Conservation (phyloP, 345 rosid genomes). For the Aegle marmelos region DNA sequence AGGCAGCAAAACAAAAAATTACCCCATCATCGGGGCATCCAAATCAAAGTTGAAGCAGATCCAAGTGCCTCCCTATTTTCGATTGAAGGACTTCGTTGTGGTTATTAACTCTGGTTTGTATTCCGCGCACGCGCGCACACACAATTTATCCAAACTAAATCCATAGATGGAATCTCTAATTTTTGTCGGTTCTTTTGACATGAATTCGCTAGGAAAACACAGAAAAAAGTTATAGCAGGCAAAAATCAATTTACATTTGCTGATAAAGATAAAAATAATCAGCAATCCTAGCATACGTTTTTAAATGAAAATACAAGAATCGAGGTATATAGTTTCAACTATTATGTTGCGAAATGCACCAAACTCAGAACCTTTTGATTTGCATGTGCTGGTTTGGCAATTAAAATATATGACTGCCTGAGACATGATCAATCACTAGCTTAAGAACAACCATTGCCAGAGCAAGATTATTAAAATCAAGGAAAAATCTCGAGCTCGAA, state of each 20-base stretch:
- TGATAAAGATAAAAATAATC: conserved; percentile 22
- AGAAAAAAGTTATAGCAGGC: not conserved
- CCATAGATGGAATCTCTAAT: not conserved
- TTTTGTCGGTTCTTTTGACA: not conserved
- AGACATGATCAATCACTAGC: conserved; percentile 25
- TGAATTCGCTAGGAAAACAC: not conserved
- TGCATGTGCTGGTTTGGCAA: conserved; percentile 9
- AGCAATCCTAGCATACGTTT: conserved; percentile 22
- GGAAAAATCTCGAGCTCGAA: conserved; percentile 20
- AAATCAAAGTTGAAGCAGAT: not conserved
- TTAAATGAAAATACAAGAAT: conserved; percentile 8
- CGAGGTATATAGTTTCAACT: conserved; percentile 11
- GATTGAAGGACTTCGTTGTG: not conserved
- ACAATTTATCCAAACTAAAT: too few species aligned
- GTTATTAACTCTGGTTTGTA: too few species aligned
- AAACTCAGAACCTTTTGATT: conserved; percentile 3
- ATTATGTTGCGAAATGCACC: conserved; percentile 13
- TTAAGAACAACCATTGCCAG: conserved; percentile 30
- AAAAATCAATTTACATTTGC: conserved; percentile 19
- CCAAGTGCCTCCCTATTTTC: not conserved
- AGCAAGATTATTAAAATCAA: conserved; percentile 28
- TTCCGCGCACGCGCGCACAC: too few species aligned
- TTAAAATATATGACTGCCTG: conserved; percentile 7
- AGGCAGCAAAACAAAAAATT: not conserved
- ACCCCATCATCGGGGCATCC: not conserved